Base-by-base conservation (phyloP, 345 rosid species). In the Hibiscus tridactylites region DNA sequence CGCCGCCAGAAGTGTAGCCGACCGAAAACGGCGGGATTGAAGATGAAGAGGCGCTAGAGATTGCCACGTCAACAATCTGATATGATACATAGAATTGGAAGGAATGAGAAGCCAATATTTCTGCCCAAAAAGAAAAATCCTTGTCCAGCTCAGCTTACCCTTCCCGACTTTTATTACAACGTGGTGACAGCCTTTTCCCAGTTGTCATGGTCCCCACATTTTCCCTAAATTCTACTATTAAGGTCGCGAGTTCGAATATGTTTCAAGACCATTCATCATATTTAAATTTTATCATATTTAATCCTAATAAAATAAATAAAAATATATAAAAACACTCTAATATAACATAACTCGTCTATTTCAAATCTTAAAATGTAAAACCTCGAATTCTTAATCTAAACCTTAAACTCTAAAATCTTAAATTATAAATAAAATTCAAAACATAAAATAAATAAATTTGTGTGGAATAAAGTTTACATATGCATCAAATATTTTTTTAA, bases 141-240 rank as follows among this genome's bases (percentile, higher is more conserved):
- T 35, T 42, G 7, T 74, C 79, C 78, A 77, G 74, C 78, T 73
- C 10, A 46, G 35, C 52, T 24, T 0, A 6, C 44, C 71, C 29
- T 3, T 49, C 54, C 7, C 60, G 19, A 9, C 10, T 47, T 61
- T 58, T 46, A 31, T 47, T 15, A 58, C 61, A 58, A 58, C 61
- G 61, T 58, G 61, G 33, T 79, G 85, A 76, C 88, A 85, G 81
- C 84, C 77, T 46, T 50, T 31, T 53, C 52, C 77, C 58, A 82
- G 86, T 83, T 85, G 88, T 78, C 6, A 13, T 11, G 11, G 78
- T n/a, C 73, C 81, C 85, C 66, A 47, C 66, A 8, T 19, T 21
- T 56, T 9, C 21, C 4, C 11, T 57, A 6, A 53, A 16, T 53
- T 53, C n/a, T n/a, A n/a, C 42, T 8, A 37, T 37, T 6, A 37